Percentiles rank a stretch among this genome's conserved stretches.
phyloP scores from a whole-genome alignment of 176 grass and related monocot species.

The Triticum monococcum region DNA sequence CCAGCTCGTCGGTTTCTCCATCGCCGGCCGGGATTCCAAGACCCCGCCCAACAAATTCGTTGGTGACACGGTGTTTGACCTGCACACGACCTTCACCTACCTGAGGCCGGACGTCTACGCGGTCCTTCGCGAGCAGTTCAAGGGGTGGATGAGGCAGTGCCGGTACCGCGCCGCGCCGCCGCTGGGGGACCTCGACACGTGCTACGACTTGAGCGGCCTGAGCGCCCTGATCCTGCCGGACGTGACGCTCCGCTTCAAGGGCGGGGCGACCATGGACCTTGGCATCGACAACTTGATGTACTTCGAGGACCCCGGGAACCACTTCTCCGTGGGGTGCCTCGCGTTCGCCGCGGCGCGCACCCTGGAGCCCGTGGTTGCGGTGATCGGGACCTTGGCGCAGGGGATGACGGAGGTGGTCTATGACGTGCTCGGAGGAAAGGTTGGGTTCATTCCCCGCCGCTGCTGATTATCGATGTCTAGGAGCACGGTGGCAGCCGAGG shows the following conservation, averaged over 20 bases:
- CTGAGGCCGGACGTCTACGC: background rate
- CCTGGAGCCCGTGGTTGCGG: background rate
- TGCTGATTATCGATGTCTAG: background rate
- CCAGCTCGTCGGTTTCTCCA: background rate
- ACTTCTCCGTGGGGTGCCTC: constrained; percentile 32
- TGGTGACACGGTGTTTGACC: background rate
- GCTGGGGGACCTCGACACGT: background rate
- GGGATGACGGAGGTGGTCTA: constrained; percentile 20
- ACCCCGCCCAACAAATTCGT: background rate
- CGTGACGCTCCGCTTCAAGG: constrained; percentile 8
- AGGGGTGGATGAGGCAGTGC: background rate
- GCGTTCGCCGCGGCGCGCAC: background rate
- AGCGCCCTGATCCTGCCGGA: background rate
- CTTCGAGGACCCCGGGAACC: background rate
- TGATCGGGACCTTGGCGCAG: constrained; percentile 17
- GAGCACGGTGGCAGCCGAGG: too few species aligned
- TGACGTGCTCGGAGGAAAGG: constrained; percentile 2
- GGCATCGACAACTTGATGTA: background rate
- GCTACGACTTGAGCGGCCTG: constrained; percentile 29
- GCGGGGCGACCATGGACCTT: background rate
- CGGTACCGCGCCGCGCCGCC: background rate
- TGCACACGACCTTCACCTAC: background rate
- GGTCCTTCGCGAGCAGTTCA: background rate
- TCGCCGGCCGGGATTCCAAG: too few species aligned
- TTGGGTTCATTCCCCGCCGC: constrained; percentile 11